Evolutionary conservation across 73 alveolate species (phyloP).

Genomic region (Paraurostyla sp.): DNA sequence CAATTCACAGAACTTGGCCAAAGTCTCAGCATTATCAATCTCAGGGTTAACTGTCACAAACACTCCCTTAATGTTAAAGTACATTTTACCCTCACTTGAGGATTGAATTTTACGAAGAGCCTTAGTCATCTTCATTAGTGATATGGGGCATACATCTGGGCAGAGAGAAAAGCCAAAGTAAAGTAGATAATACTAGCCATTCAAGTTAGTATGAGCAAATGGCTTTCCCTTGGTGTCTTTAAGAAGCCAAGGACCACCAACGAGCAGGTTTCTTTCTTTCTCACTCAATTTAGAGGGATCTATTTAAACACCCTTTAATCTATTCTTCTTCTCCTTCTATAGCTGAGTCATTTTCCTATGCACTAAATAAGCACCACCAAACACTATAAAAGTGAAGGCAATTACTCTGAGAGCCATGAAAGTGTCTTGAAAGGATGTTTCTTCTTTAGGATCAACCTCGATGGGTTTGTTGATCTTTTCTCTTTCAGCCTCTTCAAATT

Average conservation of each 20-base stretch:
- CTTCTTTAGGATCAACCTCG: slow-evolving; percentile 45
- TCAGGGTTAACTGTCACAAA: slow-evolving; percentile 67
- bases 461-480: neutral
- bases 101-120: slow-evolving; percentile 57
- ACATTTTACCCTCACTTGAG: slow-evolving; percentile 36
- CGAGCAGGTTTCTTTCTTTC: slow-evolving; percentile 6
- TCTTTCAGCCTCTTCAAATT: neutral
- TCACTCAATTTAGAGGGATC: neutral
- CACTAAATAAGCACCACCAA: neutral
- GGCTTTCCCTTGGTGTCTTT: slow-evolving; percentile 73
- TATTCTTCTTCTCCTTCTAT: neutral
- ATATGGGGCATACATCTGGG: slow-evolving; percentile 88
- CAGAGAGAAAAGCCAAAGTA: slow-evolving; percentile 85
- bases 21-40: slow-evolving; percentile 16
- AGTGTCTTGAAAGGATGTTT: slow-evolving; percentile 24
- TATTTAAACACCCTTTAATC: neutral
- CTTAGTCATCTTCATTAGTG: slow-evolving; percentile 72
- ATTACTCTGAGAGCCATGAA: slow-evolving; percentile 20
- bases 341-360: neutral
- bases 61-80: neutral
- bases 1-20: slow-evolving; percentile 5
- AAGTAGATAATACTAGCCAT: slow-evolving; percentile 73
- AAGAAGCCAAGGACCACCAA: slow-evolving; percentile 82
- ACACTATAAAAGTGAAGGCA: neutral
- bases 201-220: slow-evolving; percentile 64